Base-by-base conservation (phyloP, 2,329 filamentous ascomycete genomes). In the Paracoccidioides brasiliensis region DNA sequence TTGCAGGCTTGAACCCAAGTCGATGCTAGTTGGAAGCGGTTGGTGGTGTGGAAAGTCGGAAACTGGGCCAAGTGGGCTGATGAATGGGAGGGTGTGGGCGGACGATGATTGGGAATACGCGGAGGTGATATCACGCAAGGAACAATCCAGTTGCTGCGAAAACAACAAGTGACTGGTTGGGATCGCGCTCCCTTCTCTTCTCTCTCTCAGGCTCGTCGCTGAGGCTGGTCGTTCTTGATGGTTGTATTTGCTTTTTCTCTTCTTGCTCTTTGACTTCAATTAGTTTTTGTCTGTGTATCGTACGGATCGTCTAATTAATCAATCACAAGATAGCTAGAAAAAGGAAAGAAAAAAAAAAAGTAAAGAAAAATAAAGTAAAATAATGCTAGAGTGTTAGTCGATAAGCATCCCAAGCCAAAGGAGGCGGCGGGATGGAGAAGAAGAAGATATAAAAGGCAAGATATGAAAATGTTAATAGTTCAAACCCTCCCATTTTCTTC, bases 181-280 rank as follows among this genome's bases (percentile, higher is more conserved):
- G 49, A 41, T 40, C n/a, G 10, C 37, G 49, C 15, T 22, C 37
- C 28, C 35, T 40, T 30, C 45, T 15, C 5, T 40, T 10, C 48
- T 12, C 35, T 51, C 35, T 40, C 35, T 51, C 48, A 2, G 15
- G 12, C 33, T 50, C 35, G 33, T 51, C 35, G 12, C 41, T 15
- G 49, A 32, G 37, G 49, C n/a, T 51, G 48, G 48, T 51, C 40
- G 35, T 51, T 51, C 35, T 14, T 10, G 48, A 51, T 51, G 5
- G 49, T 51, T 37, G 22, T 51, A 30, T 40, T 51, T 51, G 49
- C 49, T 51, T 51, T 51, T 51, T 51, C 49, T 33, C 22, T 28
- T 5, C 7, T 15, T 32, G 15, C n/a, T 42, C 32, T n/a, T 51
- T 22, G 35, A 22, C 35, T 51, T 22, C 12, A n/a, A 44, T 44